A percentile compares a stretch with the other conserved stretches of the same genome.
phyloP scores from a whole-genome alignment of 768 basidiomycete genomes.

The Hortiboletus flavorubellus region DNA sequence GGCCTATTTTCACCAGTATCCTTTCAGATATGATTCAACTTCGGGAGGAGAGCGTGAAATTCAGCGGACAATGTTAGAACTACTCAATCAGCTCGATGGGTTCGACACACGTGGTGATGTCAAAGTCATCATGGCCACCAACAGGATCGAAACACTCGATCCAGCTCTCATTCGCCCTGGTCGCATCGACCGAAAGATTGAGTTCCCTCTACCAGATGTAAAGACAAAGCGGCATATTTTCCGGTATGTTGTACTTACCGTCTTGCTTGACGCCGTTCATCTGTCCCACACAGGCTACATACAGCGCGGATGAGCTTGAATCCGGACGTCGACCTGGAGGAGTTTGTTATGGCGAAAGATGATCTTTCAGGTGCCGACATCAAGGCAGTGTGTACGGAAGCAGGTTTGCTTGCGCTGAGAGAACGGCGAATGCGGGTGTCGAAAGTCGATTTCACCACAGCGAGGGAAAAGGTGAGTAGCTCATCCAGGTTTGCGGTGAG shows the following conservation, averaged over 20 bases:
- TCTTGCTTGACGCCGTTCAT: conserved; percentile 4
- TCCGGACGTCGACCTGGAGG: conserved; percentile 90
- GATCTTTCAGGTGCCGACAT: conserved; percentile 97
- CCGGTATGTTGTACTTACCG: conserved; percentile 46
- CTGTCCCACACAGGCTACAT: conserved; percentile 55
- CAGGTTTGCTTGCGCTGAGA: conserved; percentile 90
- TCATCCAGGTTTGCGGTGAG: neutral
- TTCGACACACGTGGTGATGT: conserved; percentile 99
- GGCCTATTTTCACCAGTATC: conserved; percentile 3
- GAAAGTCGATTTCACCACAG: conserved; percentile 85
- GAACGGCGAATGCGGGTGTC: conserved; percentile 94
- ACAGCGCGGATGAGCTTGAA: conserved; percentile 91
- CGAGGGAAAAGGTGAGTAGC: conserved; percentile 81
- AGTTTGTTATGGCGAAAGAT: conserved; percentile 94
- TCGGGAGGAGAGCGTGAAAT: conserved; percentile 99
- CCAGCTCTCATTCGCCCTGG: conserved; percentile 98
- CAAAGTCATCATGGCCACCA: conserved; percentile 99
- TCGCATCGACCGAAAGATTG: conserved; percentile 98
- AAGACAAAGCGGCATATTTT: conserved; percentile 99
- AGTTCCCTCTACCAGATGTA: conserved; percentile 94
- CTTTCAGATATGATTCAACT: conserved; percentile 87
- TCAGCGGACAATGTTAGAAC: conserved; percentile 97
- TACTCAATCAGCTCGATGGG: conserved; percentile 98
- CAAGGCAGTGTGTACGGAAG: conserved; percentile 98
- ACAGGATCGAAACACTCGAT: conserved; percentile 95